Evolutionary conservation across 1,284 basidiomycete species (phyloP), one percentile per base, ranked within the genome.

Genomic region (Moesziomyces parantarcticus): DNA sequence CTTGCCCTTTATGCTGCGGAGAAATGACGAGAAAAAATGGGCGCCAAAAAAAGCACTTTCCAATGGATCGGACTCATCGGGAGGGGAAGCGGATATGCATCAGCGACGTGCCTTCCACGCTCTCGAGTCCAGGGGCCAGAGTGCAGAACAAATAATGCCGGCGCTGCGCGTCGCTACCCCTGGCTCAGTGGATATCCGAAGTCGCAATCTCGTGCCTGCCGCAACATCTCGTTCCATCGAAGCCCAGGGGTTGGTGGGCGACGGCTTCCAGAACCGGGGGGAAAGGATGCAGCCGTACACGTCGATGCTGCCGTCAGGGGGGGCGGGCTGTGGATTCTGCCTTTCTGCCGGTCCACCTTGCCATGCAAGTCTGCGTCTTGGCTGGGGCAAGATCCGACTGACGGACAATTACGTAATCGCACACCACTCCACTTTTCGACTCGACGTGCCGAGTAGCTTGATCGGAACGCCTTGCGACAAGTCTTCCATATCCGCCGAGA

Each of bases 71-170:
- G 50, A 26, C 1, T 22, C n/a, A 54, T 54, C 51, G 51, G 51
- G 51, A 6, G 4, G 7, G 1, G 13, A 10, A 18, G 29, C 25
- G 29, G 18, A 34, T n/a, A 26, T 42, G 29, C 29, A 29, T 11
- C 20, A 34, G 34, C 39, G 39, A 40, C 36, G 20, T 50, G 29
- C 40, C 40, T 29, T 25, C 40, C 46, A 14, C 21, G n/a, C 18
- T 16, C 4, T 41, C 45, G 26, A 56, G 56, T 41, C 45, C 40
- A 56, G 56, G 55, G 55, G 55, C 29, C n/a, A 3, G 6, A 7
- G 42, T 45, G 48, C 48, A 50, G 48, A 58, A 58, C 56, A 58
- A 58, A 58, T 34, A 58, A 26, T 36, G n/a, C n/a, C n/a, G n/a
- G n/a, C 32, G 42, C 56, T 45, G 13, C 18, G 13, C 18, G 10